phyloP scores from a whole-genome alignment of 352 stramenopile genomes.

The Globisporangium alternatum region DNA sequence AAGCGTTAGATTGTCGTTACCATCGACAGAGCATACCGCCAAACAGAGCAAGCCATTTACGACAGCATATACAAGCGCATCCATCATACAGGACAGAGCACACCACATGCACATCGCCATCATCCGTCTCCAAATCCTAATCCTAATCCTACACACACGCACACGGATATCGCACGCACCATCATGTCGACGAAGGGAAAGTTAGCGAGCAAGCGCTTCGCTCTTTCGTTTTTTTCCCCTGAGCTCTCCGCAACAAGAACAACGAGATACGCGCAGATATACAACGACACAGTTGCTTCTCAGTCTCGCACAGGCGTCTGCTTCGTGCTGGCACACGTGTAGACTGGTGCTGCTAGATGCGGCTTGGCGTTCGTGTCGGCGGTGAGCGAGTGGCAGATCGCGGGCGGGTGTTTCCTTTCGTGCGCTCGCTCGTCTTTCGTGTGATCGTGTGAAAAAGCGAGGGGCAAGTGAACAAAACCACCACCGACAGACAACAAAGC shows the following conservation, averaged over 20 bases:
- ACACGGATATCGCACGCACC: not conserved
- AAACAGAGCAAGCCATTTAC: too few relatives aligned
- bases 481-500: too few relatives aligned
- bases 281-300: not conserved
- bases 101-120: not conserved
- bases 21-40: too few relatives aligned
- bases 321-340: not conserved
- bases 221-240: too few relatives aligned
- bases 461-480: not conserved
- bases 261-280: not conserved
- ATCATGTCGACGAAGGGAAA: conserved; percentile 1
- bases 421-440: not conserved
- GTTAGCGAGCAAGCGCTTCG: not conserved
- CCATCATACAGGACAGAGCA: not conserved
- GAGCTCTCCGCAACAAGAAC: too few relatives aligned
- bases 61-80: too few relatives aligned
- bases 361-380: not conserved
- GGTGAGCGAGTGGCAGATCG: not conserved
- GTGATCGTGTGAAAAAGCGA: too few relatives aligned
- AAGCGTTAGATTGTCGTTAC: not conserved
- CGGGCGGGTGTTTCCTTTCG: not conserved
- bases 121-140: not conserved
- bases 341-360: not conserved
- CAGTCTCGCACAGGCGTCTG: not conserved
- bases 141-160: not conserved